Conservation (phyloP, 2,329 filamentous ascomycete genomes). For the Drechslera avenae region DNA sequence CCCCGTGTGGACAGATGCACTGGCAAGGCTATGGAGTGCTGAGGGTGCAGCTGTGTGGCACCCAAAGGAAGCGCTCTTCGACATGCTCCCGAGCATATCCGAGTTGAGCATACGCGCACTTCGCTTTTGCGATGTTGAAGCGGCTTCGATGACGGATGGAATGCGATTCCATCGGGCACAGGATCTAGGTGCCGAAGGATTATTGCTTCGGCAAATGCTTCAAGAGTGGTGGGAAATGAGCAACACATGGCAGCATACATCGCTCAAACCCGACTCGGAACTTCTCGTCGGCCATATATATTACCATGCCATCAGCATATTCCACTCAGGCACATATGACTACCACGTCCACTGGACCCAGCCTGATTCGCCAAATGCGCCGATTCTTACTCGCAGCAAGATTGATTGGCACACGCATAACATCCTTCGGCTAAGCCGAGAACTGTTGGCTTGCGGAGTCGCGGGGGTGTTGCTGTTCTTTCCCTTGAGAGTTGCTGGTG, state of each 20-base stretch:
- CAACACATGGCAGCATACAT: slow-evolving; percentile 14
- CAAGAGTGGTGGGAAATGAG: slow-evolving; percentile 24
- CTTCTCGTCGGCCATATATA: slow-evolving; percentile 22
- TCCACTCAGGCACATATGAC: slow-evolving; percentile 35
- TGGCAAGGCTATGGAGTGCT: slow-evolving; percentile 23
- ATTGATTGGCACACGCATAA: slow-evolving; percentile 24
- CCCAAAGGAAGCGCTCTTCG: slow-evolving; percentile 35
- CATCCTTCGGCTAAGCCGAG: slow-evolving; percentile 26
- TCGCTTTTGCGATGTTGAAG: slow-evolving; percentile 10
- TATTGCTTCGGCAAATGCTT: slow-evolving; percentile 20
- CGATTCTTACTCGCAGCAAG: slow-evolving; percentile 16
- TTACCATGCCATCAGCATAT: slow-evolving; percentile 36
- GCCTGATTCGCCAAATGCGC: slow-evolving; percentile 9
- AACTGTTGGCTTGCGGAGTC: slow-evolving; percentile 21
- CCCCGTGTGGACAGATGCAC: slow-evolving; percentile 23
- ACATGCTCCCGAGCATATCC: slow-evolving; percentile 29
- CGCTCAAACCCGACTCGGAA: slow-evolving; percentile 16
- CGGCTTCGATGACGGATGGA: not conserved
- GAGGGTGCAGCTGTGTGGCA: slow-evolving; percentile 22
- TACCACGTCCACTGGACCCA: slow-evolving; percentile 30
- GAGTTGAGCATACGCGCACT: slow-evolving; percentile 26
- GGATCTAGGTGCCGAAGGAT: slow-evolving; percentile 26
- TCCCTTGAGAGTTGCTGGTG: slow-evolving; percentile 36
- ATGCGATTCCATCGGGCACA: not conserved
- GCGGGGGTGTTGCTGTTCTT: slow-evolving; percentile 34